Percentiles rank a stretch among this genome's conserved stretches.
These are phyloP conservation scores for Myriosclerotinia duriaeana DNA, from an alignment of 2,329 filamentous ascomycete species.

Conservation along the genomic window DNA sequence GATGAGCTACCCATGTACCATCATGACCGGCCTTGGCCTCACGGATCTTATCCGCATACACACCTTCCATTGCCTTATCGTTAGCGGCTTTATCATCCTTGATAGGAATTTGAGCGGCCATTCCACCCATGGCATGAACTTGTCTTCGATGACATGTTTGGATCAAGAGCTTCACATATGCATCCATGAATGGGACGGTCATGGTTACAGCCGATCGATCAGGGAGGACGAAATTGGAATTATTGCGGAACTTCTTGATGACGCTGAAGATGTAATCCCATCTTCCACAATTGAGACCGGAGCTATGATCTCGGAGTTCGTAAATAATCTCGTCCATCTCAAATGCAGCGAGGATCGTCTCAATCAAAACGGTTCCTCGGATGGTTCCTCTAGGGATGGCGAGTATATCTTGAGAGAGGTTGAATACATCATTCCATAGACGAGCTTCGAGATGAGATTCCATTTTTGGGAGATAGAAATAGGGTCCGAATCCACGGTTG, in stretches of 20 bases:
- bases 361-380: slow-evolving; percentile 91
- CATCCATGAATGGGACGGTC: slow-evolving; percentile 97
- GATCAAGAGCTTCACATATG: slow-evolving; percentile 95
- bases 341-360: slow-evolving; percentile 96
- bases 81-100: slow-evolving; percentile 91
- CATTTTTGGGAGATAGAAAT: slow-evolving; percentile 99
- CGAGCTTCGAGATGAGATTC: slow-evolving; percentile 95
- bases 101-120: slow-evolving; percentile 98
- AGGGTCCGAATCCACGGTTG: slow-evolving; percentile 80
- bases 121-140: slow-evolving; percentile 98
- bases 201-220: slow-evolving; percentile 91
- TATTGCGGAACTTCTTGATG: slow-evolving; percentile 99
- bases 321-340: slow-evolving; percentile 99
- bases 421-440: slow-evolving; percentile 98
- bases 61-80: slow-evolving; percentile 88
- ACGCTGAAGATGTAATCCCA: slow-evolving; percentile 99
- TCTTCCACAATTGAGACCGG: slow-evolving; percentile 94
- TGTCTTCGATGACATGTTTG: slow-evolving; percentile 96
- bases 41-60: slow-evolving; percentile 92
- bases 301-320: slow-evolving; percentile 93
- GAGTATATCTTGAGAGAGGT: slow-evolving; percentile 89
- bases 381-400: slow-evolving; percentile 89
- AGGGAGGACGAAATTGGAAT: slow-evolving; percentile 87
- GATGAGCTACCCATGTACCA: slow-evolving; percentile 95
- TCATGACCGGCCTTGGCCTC: slow-evolving; percentile 95